Percentiles rank a stretch among this genome's conserved stretches.
phyloP scores from a whole-genome alignment of 805 yeast genomes.

The Wickerhamomyces subpelliculosus region DNA sequence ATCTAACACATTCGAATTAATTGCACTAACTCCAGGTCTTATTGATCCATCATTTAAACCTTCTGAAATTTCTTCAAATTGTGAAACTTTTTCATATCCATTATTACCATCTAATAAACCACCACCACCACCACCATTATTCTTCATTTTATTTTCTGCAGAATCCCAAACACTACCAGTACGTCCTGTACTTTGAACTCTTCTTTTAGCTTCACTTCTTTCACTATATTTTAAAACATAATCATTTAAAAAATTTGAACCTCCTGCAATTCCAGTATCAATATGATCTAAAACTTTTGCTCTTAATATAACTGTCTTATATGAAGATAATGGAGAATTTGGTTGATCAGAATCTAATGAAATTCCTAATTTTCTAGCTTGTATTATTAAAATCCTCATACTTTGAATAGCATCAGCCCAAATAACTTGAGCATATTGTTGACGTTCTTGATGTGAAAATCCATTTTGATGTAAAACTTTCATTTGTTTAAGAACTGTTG shows the following conservation, averaged over 20 bases:
- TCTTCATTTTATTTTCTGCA: conserved; percentile 12
- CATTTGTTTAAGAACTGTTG: conserved; percentile 88
- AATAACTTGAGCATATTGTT: conserved; percentile 76
- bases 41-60: conserved; percentile 12
- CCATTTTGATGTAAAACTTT: conserved; percentile 80
- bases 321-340: conserved; percentile 36
- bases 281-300: conserved; percentile 55
- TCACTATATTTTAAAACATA: conserved; percentile 58
- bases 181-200: conserved; percentile 47
- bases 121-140: conserved; percentile 6
- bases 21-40: conserved; percentile 19
- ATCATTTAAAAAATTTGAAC: conserved; percentile 53
- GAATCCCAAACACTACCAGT: conserved; percentile 27
- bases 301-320: conserved; percentile 43
- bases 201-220: conserved; percentile 43
- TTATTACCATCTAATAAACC: conserved; percentile 9
- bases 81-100: conserved; percentile 1
- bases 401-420: conserved; percentile 90
- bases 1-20: background rate
- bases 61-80: conserved; percentile 14
- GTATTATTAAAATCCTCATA: conserved; percentile 72
- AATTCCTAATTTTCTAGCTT: conserved; percentile 62
- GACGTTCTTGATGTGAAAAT: conserved; percentile 70
- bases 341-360: conserved; percentile 59
- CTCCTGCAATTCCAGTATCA: conserved; percentile 63